phyloP scores from a whole-genome alignment of 371 early-diverging fungal genomes.

The Mortierella sp. region DNA sequence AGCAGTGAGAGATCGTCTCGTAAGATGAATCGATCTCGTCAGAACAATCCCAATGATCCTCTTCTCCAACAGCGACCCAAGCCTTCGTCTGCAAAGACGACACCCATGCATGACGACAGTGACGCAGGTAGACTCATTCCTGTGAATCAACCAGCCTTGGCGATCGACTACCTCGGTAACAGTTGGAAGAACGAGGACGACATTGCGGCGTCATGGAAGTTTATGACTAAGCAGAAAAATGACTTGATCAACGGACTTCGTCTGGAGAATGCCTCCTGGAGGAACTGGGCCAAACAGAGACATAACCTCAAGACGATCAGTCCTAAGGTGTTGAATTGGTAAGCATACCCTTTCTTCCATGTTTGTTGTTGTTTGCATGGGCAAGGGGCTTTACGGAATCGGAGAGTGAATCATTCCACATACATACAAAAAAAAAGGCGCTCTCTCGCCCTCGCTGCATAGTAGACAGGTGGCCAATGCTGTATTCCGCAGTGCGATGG shows the following conservation, averaged over 20 bases:
- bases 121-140: slow-evolving; percentile 50
- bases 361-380: too few relatives aligned
- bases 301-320: slow-evolving; percentile 67
- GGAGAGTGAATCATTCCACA: too few relatives aligned
- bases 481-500: too few relatives aligned
- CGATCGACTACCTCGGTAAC: slow-evolving; percentile 70
- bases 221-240: slow-evolving; percentile 60
- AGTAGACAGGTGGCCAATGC: too few relatives aligned
- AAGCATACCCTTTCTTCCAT: too few relatives aligned
- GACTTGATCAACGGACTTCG: slow-evolving; percentile 69
- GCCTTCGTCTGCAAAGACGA: slow-evolving; percentile 42
- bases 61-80: slow-evolving; percentile 6
- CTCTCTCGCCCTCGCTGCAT: too few relatives aligned
- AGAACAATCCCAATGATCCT: background rate
- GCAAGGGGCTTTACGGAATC: too few relatives aligned
- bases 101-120: slow-evolving; percentile 51
- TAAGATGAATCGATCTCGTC: background rate
- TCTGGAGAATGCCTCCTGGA: slow-evolving; percentile 78
- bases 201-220: slow-evolving; percentile 51
- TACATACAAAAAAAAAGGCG: too few relatives aligned
- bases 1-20: slow-evolving; percentile 21
- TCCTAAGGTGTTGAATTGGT: slow-evolving; percentile 71
- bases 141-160: slow-evolving; percentile 24
- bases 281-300: slow-evolving; percentile 73
- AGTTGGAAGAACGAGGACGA: slow-evolving; percentile 69